phyloP scores from a whole-genome alignment of 352 stramenopile species.

The Phytophthora uliginosa region DNA sequence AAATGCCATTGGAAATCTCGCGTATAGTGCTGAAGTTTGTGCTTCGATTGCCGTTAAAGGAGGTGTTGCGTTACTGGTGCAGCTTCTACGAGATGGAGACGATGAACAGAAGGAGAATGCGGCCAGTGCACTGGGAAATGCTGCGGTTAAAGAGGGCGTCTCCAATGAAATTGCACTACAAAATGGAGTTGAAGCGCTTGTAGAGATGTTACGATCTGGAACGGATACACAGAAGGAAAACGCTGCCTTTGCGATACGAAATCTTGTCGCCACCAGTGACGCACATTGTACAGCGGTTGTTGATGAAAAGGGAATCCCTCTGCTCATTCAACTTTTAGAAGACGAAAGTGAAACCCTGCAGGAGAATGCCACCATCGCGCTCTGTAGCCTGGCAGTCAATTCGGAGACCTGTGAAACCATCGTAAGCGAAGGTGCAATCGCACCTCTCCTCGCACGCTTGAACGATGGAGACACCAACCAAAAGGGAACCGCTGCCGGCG shows the following conservation, averaged over 20 bases:
- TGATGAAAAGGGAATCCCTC: neutral
- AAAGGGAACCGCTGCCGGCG: neutral
- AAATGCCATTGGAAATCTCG: neutral
- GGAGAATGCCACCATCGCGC: neutral
- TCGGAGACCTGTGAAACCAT: neutral
- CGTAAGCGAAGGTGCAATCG: neutral
- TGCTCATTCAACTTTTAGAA: neutral
- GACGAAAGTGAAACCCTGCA: neutral
- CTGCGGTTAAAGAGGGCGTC: neutral
- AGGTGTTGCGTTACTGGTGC: neutral
- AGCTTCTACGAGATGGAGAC: neutral
- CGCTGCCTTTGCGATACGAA: neutral
- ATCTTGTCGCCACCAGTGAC: neutral
- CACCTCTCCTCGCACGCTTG: neutral
- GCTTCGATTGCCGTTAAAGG: neutral
- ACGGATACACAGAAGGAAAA: neutral
- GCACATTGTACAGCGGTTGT: neutral
- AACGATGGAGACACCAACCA: neutral
- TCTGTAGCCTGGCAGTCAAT: neutral
- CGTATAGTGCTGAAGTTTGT: neutral
- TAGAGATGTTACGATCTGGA: neutral
- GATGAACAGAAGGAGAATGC: slow-evolving; percentile 1
- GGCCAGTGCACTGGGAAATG: neutral
- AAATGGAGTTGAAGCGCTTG: neutral
- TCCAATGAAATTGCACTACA: neutral